Evolutionary conservation across 305 asterid species (phyloP).

Genomic region (Euphrasia arctica): DNA sequence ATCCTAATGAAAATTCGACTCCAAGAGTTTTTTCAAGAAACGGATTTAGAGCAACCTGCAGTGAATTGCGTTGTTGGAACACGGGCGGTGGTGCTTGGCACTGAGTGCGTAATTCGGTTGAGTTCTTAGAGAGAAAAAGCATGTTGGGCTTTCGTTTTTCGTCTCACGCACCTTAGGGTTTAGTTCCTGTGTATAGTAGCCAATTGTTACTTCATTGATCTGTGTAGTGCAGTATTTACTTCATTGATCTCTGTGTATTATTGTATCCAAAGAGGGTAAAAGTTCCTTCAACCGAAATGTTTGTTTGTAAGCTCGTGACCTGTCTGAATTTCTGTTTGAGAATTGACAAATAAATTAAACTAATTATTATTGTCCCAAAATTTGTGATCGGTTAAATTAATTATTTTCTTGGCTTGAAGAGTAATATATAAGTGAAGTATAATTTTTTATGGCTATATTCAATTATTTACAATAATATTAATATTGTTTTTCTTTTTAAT

Average conservation of each 20-base stretch:
- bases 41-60: too few relatives aligned
- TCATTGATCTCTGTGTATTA: conserved; percentile 20
- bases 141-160: background rate
- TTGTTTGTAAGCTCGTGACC: background rate
- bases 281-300: background rate
- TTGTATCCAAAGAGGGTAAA: conserved; percentile 4
- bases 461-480: too few relatives aligned
- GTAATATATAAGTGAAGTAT: too few relatives aligned
- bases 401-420: too few relatives aligned
- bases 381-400: too few relatives aligned
- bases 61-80: conserved; percentile 13
- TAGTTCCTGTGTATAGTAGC: conserved; percentile 24
- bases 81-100: background rate
- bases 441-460: too few relatives aligned
- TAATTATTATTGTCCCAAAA: too few relatives aligned
- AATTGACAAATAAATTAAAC: too few relatives aligned
- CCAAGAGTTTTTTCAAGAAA: too few relatives aligned
- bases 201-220: conserved; percentile 22
- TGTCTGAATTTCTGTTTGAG: too few relatives aligned
- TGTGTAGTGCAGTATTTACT: background rate
- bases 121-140: background rate
- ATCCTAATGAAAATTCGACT: background rate
- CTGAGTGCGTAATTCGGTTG: background rate
- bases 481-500: too few relatives aligned
- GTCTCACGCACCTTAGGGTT: conserved; percentile 8